phyloP scores from a whole-genome alignment of 2,329 filamentous ascomycete genomes.

The Colletotrichum aenigma region DNA sequence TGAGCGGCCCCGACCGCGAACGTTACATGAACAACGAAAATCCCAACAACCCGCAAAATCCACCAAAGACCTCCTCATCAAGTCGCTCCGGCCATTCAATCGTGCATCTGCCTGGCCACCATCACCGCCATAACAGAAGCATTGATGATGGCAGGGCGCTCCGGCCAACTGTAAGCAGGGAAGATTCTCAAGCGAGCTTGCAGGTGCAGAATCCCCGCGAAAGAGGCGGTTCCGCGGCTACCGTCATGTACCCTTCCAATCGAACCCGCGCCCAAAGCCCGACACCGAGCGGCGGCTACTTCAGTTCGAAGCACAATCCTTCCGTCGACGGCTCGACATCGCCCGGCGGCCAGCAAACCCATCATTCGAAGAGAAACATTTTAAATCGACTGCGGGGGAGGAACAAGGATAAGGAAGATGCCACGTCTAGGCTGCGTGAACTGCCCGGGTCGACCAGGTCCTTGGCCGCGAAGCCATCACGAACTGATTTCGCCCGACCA shows the following conservation, averaged over 20 bases:
- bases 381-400: slow-evolving; percentile 54
- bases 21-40: slow-evolving; percentile 61
- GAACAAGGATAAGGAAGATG: slow-evolving; percentile 61
- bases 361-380: slow-evolving; percentile 53
- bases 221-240: slow-evolving; percentile 47
- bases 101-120: slow-evolving; percentile 69
- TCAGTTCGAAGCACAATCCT: slow-evolving; percentile 51
- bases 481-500: slow-evolving; percentile 46
- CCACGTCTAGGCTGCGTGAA: slow-evolving; percentile 47
- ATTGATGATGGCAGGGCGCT: slow-evolving; percentile 69
- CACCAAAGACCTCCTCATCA: slow-evolving; percentile 67
- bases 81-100: slow-evolving; percentile 63
- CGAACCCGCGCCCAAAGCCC: slow-evolving; percentile 77
- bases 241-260: slow-evolving; percentile 44
- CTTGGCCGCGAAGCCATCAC: slow-evolving; percentile 54
- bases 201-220: slow-evolving; percentile 52
- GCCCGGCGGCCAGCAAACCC: slow-evolving; percentile 42
- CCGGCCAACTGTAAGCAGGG: slow-evolving; percentile 75
- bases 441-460: slow-evolving; percentile 59
- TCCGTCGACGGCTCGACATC: slow-evolving; percentile 61
- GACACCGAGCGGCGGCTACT: slow-evolving; percentile 70
- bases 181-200: slow-evolving; percentile 67
- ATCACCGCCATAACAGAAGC: slow-evolving; percentile 72
- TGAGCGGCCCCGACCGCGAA: slow-evolving; percentile 72
- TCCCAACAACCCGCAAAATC: slow-evolving; percentile 47